Evolutionary conservation across 2,329 filamentous ascomycete species (phyloP), one percentile per base, ranked within the genome.

Genomic region (Colletotrichum nymphaeae): DNA sequence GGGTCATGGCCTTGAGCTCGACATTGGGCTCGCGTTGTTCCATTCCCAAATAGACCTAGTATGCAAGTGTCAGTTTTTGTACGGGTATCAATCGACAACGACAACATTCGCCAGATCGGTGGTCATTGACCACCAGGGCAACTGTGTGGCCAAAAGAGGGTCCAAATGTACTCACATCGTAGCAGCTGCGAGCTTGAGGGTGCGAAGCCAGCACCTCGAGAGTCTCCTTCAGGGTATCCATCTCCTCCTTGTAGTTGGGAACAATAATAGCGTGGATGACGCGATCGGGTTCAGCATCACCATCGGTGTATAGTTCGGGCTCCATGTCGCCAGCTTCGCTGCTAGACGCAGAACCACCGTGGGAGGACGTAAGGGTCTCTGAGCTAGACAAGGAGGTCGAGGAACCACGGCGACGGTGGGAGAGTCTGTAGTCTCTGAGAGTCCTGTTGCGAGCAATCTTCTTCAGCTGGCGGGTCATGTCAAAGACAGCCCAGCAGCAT

Each of bases 241-340:
- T 83, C 69, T 94, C 92, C 80, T 94, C 93, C 81, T 93, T 93
- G 83, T 94, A 94, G 78, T 93, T 93, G 22, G 93, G 93, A 56
- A 94, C 86, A 75, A 94, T 85, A 74, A 94, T 93, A 16, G 89
- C 91, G 79, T 93, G 91, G 35, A 93, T 83, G 68, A 93, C 81
- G 28, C 83, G 83, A 8, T 86, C 83, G n/a, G 82, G 78, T 1
- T 83, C 80, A 11, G 81, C 79, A 22, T 86, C 85, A 57, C 76
- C 81, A 60, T 90, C 88, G 57, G 83, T 81, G 75, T 84, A 85
- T 67, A 84, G 80, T 49, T 88, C 86, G 35, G 82, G 76, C 56
- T 90, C 87, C 8, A 86, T 77, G 67, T 91, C 87, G 67, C 86
- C 87, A 35, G 86, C 84, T 76, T 90, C 86, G 79, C 86, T 88